Base-by-base conservation (phyloP, 2,329 filamentous ascomycete genomes). In the Pezicula rhizophila region DNA sequence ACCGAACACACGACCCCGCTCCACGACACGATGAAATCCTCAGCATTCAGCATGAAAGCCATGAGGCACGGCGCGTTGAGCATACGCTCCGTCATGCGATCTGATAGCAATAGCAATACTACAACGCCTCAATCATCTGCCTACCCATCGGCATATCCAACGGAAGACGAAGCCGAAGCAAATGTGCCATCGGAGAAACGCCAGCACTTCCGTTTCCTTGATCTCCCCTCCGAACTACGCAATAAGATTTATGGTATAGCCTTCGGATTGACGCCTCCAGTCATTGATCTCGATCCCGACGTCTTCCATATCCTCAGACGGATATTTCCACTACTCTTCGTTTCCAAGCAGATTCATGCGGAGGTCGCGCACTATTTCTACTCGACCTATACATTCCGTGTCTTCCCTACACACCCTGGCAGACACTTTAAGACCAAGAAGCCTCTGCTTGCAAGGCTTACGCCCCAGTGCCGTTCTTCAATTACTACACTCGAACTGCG, bases 351-450 rank as follows among this genome's bases (percentile, higher is more conserved):
- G 45, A 69, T 87, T 37, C 78, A 85, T 59, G 62, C 66, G 14
- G 85, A 89, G 64, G 80, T 84, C 1, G 77, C 79, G 1, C 75
- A 82, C 56, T 72, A 76, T 52, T 85, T 88, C 63, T 89, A 86
- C 66, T 78, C 77, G 60, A 74, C 72, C 8, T 76, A 78, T 46
- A 73, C 76, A 0, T 77, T 86, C 46, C 81, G 84, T 47, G 64
- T 90, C 33, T 89, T 89, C 58, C 83, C 84, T 11, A 81, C 76
- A 3, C 71, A 77, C 18, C 77, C 77, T 5, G 81, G 81, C 40
- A 74, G 77, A 35, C 82, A 84, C 67, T 87, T 87, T 70, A 85
- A 88, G 67, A 82, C 81, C 26, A 87, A 87, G 68, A 80, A 79
- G 56, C 86, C 86, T 1, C 71, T 91, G 0, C 72, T 91, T 25